Evolutionary conservation across 352 stramenopile species (phyloP).

Genomic region (Globisporangium solare): DNA sequence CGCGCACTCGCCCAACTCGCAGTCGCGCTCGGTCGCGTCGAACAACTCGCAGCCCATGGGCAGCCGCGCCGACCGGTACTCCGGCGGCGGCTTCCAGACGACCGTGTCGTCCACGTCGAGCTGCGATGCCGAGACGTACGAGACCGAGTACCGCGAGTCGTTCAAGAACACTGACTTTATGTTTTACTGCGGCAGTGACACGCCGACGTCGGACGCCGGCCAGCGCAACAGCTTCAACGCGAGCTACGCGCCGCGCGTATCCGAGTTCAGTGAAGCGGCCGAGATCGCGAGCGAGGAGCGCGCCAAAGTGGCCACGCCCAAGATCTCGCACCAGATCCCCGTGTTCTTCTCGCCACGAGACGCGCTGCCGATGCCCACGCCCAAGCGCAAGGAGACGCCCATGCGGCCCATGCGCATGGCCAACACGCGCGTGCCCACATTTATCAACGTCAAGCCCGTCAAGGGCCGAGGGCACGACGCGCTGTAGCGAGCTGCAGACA

Average conservation of each 20-base stretch:
- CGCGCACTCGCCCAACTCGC: constrained; percentile 10
- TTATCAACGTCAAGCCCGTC: constrained; percentile 14
- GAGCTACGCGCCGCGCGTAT: constrained; percentile 28
- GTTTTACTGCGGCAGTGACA: constrained; percentile 51
- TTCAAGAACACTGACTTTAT: constrained; percentile 40
- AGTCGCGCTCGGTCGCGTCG: constrained; percentile 11
- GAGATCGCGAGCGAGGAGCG: constrained; percentile 14
- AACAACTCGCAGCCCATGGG: constrained; percentile 3
- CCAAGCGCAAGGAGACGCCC: constrained; percentile 14
- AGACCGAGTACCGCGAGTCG: constrained; percentile 27
- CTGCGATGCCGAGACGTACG: constrained; percentile 23
- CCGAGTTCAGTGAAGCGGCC: constrained; percentile 7
- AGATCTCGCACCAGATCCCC: constrained; percentile 44
- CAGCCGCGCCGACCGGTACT: constrained; percentile 11
- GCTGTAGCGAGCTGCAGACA: constrained; percentile 3
- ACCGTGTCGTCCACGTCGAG: constrained; percentile 17
- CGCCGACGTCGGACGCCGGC: constrained; percentile 26
- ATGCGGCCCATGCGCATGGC: constrained; percentile 6
- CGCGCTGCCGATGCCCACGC: constrained; percentile 24
- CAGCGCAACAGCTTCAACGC: constrained; percentile 23
- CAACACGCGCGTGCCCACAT: constrained; percentile 7
- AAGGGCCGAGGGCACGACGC: constrained; percentile 7
- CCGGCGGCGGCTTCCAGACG: constrained; percentile 7
- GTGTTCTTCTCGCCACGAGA: constrained; percentile 50
- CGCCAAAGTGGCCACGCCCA: constrained; percentile 23